A percentile compares a stretch with the other conserved stretches of the same genome.
Conservation (phyloP, 2,329 filamentous ascomycete genomes). For the Neofusicoccum parvum region DNA sequence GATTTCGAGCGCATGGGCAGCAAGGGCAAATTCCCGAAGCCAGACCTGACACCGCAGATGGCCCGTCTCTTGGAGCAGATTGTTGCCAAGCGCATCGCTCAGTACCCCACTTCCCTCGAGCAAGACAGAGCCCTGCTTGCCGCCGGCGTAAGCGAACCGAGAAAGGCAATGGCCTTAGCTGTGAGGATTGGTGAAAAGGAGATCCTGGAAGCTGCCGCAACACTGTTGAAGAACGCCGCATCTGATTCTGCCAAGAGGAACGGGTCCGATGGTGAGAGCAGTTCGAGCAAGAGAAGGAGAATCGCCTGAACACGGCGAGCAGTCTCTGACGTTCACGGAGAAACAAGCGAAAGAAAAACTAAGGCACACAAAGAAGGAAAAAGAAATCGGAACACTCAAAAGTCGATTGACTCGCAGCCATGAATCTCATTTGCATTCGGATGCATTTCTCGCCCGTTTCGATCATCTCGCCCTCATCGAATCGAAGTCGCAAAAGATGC, state of each 20-base stretch:
- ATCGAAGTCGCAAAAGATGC: not conserved
- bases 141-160: constrained; percentile 4
- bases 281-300: constrained; percentile 20
- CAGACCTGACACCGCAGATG: constrained; percentile 43
- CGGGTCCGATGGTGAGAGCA: constrained; percentile 1
- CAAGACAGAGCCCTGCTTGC: constrained; percentile 44
- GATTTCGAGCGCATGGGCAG: constrained; percentile 46
- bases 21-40: constrained; percentile 48
- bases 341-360: not conserved
- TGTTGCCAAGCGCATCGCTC: constrained; percentile 43
- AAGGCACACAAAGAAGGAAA: not conserved
- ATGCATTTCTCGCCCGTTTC: not conserved
- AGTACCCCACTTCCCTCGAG: constrained; percentile 58
- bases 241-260: constrained; percentile 19
- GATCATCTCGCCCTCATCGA: not conserved
- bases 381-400: not conserved
- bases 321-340: not conserved
- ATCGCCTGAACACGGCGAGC: not conserved
- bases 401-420: not conserved
- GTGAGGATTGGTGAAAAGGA: constrained; percentile 74
- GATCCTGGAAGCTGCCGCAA: constrained; percentile 60
- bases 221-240: constrained; percentile 33
- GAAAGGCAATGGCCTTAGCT: constrained; percentile 61
- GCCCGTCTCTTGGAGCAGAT: constrained; percentile 43
- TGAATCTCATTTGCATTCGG: constrained; percentile 6